Base-by-base conservation (phyloP, 345 rosid species). In the Garcia nutans region DNA sequence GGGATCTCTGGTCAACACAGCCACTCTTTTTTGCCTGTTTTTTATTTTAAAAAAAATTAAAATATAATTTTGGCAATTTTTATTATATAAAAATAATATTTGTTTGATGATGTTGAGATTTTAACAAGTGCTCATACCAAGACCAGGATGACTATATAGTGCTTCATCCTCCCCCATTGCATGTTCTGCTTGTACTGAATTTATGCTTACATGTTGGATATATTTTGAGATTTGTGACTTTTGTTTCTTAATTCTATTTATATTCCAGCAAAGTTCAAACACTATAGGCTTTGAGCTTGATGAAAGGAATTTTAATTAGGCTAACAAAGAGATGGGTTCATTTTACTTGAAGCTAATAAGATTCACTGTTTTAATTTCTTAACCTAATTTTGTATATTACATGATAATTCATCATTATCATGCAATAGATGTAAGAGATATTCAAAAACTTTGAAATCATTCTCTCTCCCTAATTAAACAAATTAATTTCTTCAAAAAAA, bases 161-260 rank as follows among this genome's bases (percentile, higher is more conserved):
- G 87, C 81, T 80, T 86, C 81, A n/a, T 67, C 85, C 81, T 80
- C 80, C 70, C 84, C 81, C 82, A 66, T 74, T 74, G 24, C 76
- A 68, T 74, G 68, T 78, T 82, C 64, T 73, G 65, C 72, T 58
- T 83, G 75, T 26, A 72, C 83, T 76, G 78, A 79, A 81, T 74
- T 68, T 67, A 62, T 58, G 84, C 77, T 59, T 12, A n/a, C 72
- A 68, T 69, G 84, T 82, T 74, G 75, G 65, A 64, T 70, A 77
- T 79, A 19, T 55, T 70, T 71, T 19, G 71, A 55, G 59, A 73
- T 73, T 50, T 72, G 80, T 71, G 57, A 31, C 64, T 23, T 65
- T 26, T 72, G 76, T 72, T 80, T 76, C 62, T 67, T 67, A 72
- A 71, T 69, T 80, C 73, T 60, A 57, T 68, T 9, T 64, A 31